Base-by-base conservation (phyloP, 2,329 filamentous ascomycete species). In the Cordyceps fumosorosea region DNA sequence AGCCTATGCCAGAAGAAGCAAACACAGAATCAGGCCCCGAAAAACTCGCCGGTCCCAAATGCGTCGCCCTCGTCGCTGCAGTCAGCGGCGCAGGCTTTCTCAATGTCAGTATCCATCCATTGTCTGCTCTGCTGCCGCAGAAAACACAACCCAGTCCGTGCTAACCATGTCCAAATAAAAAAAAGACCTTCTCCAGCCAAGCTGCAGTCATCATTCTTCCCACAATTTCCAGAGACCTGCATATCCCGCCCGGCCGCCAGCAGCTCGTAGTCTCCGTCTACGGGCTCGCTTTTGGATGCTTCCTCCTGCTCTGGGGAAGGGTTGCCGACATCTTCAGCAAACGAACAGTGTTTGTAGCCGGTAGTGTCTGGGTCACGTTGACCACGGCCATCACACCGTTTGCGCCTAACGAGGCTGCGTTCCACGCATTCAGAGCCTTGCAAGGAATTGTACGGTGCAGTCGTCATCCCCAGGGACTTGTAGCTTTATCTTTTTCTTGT, bases 241-340 rank as follows among this genome's bases (percentile, higher is more conserved):
- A 69, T 42, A 83, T 85, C 22, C 82, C 83, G 0, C 76, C 79
- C 24, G 75, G 76, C 34, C 75, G 82, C 40, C 76, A 81, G 56
- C 82, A 85, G 72, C 87, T 84, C 83, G 77, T 87, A 59, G 74
- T 87, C 0, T 86, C 84, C 0, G 80, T 83, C 1, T 86, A 86
- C 66, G 77, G 80, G 3, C 76, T 87, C 5, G 78, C 83, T 0
- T 87, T 87, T 64, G 84, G 83, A 45, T 86, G 83, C 68, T 86
- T 86, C 66, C 71, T 87, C 32, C 73, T 87, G 11, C 74, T 86
- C 12, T 86, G 83, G 82, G 84, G 84, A 16, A 76, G 84, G 12
- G 77, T 87, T 20, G 84, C 81, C 62, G 84, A 87, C 69, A 77
- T 86, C 32, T 85, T 83, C 64, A 83, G 84, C 60, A 84, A 85